These are phyloP conservation scores for Naganishia vishniacii DNA, from an alignment of 768 basidiomycete species.

Conservation along the genomic window DNA sequence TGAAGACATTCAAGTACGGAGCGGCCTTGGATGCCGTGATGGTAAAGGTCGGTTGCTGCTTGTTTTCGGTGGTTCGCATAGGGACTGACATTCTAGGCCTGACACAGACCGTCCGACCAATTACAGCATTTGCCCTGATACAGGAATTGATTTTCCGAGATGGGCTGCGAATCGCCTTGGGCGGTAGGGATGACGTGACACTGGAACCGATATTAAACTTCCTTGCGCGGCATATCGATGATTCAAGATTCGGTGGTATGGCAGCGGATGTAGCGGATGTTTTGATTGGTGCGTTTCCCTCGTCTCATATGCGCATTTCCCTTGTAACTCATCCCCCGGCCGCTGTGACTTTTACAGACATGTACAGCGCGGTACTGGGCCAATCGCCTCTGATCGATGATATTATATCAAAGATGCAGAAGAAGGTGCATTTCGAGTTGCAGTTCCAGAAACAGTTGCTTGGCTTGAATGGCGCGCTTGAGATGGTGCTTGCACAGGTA, in stretches of 20 bases:
- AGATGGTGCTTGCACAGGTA: constrained; percentile 62
- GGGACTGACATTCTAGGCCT: background rate
- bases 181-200: constrained; percentile 86
- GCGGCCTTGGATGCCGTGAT: constrained; percentile 89
- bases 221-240: constrained; percentile 73
- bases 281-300: constrained; percentile 65
- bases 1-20: constrained; percentile 90
- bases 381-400: constrained; percentile 89
- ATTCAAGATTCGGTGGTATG: constrained; percentile 87
- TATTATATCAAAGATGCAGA: constrained; percentile 70
- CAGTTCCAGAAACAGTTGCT: constrained; percentile 80
- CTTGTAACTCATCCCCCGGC: background rate
- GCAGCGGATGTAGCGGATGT: constrained; percentile 73
- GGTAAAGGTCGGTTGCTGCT: constrained; percentile 55
- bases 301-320: background rate
- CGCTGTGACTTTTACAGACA: constrained; percentile 66
- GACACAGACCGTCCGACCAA: constrained; percentile 69
- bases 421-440: constrained; percentile 78
- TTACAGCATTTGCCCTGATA: constrained; percentile 80
- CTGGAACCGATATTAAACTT: constrained; percentile 85
- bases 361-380: constrained; percentile 86
- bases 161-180: constrained; percentile 75
- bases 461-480: constrained; percentile 76
- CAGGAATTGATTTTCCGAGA: constrained; percentile 90
- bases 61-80: too few relatives aligned